Base-by-base conservation (phyloP, 805 yeast genomes). In the Myxozyma vanderwaltii region DNA sequence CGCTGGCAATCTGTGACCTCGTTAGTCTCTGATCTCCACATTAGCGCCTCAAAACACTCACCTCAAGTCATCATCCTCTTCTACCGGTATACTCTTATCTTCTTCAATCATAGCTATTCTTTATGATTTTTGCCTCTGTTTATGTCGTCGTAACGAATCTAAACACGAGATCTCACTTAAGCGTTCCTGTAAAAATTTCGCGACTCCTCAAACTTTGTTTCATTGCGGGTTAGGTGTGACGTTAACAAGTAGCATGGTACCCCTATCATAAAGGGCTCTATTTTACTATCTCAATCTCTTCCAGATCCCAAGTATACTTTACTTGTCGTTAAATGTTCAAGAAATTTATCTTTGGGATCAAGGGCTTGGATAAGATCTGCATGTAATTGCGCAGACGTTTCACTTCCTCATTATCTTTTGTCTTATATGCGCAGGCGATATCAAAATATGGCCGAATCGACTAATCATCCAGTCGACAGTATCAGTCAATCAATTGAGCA, bases 1-100 rank as follows among this genome's bases (percentile, higher is more conserved):
- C 1, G 83, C 77, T 3, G 84, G 78, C 31, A 82, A 74, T 23
- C 65, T 61, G 26, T 26, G 29, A 12, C 35, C 27, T 29, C 29
- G 19, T 40, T 24, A 40, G 26, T 29, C 31, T 13, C 24, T 4
- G 12, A 7, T 45, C 6, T 43, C 5, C 31, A 10, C 54, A 40
- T 4, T 3, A 17, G 4, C 38, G 8, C 29, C 2, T 4, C 29
- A n/a, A 2, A n/a, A n/a, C n/a, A 31, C 62, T 26, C 31, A 49
- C 62, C 35, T 58, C 7, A 56, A 52, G 21, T 48, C 38, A 33
- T 54, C 62, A 23, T 58, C 58, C 24, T 54, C 58, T 8, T 58
- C 58, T 23, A 10, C 31, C 21, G 26, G 7, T 6, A 39, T 17
- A 26, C n/a, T 38, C 15, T 26, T 26, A n/a, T 13, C 26, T 26